These are phyloP conservation scores for Kockiozyma suomiensis DNA, from an alignment of 805 yeast genomes.

Conservation along the genomic window DNA sequence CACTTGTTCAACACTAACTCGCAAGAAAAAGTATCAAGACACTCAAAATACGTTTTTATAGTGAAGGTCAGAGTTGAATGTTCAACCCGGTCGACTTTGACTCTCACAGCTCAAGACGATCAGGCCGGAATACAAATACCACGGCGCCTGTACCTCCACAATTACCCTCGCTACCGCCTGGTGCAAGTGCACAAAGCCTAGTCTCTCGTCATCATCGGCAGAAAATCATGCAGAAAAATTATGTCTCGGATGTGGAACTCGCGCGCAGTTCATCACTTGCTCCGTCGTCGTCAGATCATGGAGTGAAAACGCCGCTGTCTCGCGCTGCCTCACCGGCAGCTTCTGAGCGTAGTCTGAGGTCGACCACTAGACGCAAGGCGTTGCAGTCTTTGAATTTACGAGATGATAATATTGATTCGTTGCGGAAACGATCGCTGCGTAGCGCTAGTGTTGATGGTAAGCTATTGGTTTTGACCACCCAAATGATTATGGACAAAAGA, in stretches of 20 bases:
- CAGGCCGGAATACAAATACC: too few relatives aligned
- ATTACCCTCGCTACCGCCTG: slow-evolving; percentile 3
- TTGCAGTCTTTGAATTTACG: not conserved
- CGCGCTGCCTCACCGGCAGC: not conserved
- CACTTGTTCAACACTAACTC: too few relatives aligned
- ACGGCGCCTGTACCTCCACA: not conserved
- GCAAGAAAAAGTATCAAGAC: too few relatives aligned
- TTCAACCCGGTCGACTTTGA: too few relatives aligned
- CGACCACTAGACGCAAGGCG: not conserved
- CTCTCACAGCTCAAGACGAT: too few relatives aligned
- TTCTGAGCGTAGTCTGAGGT: slow-evolving; percentile 2
- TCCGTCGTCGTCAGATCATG: not conserved
- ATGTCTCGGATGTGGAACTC: not conserved
- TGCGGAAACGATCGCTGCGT: not conserved
- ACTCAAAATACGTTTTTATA: too few relatives aligned
- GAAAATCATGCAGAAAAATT: not conserved
- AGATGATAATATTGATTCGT: not conserved
- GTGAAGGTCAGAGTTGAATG: too few relatives aligned
- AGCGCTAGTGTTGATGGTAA: not conserved
- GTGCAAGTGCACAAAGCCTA: not conserved
- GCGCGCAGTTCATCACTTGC: slow-evolving; percentile 7
- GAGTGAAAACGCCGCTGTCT: not conserved
- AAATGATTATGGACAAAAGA: not conserved
- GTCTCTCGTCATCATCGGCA: not conserved
- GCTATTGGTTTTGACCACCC: too few relatives aligned